These are phyloP conservation scores for Rhizopogon rudus DNA, from an alignment of 768 basidiomycete species.

Conservation along the genomic window DNA sequence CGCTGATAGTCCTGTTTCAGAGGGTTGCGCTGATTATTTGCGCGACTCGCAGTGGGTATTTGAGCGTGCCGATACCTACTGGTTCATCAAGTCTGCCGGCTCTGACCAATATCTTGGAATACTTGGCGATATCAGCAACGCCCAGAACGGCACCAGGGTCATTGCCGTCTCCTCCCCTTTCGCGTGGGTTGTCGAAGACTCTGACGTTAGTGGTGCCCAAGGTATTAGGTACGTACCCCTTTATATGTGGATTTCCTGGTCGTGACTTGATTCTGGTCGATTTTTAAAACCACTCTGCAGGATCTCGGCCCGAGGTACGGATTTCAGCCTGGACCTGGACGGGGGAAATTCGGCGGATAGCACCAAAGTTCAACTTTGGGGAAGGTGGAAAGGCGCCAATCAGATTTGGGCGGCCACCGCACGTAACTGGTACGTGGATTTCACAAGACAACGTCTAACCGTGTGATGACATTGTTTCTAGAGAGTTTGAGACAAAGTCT, in stretches of 20 bases:
- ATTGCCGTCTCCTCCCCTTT: constrained; percentile 31
- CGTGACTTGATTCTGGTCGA: not conserved
- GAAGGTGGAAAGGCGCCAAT: constrained; percentile 42
- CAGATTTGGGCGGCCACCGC: constrained; percentile 46
- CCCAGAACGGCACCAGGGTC: constrained; percentile 35
- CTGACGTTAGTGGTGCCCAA: constrained; percentile 34
- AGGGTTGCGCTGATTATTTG: not conserved
- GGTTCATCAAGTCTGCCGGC: constrained; percentile 37
- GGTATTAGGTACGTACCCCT: constrained; percentile 36
- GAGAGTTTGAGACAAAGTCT: not conserved
- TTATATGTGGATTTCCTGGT: not conserved
- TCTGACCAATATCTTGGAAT: constrained; percentile 38
- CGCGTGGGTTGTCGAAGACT: constrained; percentile 45
- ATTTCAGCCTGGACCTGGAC: constrained; percentile 41
- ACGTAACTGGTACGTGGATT: not conserved
- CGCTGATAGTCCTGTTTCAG: not conserved
- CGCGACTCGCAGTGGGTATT: constrained; percentile 42
- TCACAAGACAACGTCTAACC: not conserved
- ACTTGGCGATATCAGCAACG: constrained; percentile 14
- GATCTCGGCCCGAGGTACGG: constrained; percentile 40
- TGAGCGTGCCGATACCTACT: constrained; percentile 27
- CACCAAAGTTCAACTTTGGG: constrained; percentile 44
- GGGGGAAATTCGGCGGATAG: constrained; percentile 41
- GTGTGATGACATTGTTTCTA: not conserved
- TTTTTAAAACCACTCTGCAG: constrained; percentile 21